A percentile compares a stretch with the other conserved stretches of the same genome.
Conservation (phyloP, 176 grass and related monocot genomes). For the Bolboschoenus planiculmis region DNA sequence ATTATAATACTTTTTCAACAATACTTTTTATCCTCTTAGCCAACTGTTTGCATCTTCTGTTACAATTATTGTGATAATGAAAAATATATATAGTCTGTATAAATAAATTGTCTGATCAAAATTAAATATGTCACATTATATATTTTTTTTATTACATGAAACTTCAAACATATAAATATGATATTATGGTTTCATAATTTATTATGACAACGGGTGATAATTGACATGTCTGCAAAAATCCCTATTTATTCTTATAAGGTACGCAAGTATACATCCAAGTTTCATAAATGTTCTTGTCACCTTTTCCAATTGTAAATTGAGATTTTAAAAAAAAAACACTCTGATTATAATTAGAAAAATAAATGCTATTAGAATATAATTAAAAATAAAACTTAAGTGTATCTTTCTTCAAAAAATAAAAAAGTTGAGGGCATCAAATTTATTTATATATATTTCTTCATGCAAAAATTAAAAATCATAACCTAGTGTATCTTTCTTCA, state of each 20-base stretch:
- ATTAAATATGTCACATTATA: neutral
- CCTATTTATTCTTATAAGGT: neutral
- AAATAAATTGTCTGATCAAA: neutral
- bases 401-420: neutral
- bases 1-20: neutral
- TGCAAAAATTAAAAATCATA: neutral
- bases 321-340: neutral
- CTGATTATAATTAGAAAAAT: neutral
- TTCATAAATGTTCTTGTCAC: neutral
- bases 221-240: neutral
- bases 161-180: neutral
- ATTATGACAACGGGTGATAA: neutral
- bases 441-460: neutral
- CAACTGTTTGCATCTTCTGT: neutral
- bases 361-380: neutral
- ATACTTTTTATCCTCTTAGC: neutral
- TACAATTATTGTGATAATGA: neutral
- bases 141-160: too few species aligned
- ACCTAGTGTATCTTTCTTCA: neutral
- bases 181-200: neutral
- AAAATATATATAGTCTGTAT: neutral
- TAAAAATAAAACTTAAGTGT: neutral
- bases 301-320: neutral
- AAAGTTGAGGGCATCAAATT: neutral
- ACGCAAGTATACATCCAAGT: neutral